Conservation (phyloP, 2,329 filamentous ascomycete genomes). For the Aspergillus eucalypticola region DNA sequence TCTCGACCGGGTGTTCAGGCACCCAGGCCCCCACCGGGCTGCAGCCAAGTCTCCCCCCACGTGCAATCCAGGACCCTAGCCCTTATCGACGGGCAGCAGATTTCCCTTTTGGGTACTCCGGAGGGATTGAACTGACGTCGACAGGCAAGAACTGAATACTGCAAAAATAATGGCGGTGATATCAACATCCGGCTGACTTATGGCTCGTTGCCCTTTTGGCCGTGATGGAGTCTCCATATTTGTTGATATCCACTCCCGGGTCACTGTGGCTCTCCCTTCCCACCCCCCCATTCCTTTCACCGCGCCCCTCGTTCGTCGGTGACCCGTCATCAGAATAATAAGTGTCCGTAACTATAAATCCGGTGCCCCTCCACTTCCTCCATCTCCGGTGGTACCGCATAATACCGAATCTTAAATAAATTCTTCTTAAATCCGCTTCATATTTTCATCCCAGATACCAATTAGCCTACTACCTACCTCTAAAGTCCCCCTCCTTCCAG, state of each 20-base stretch:
- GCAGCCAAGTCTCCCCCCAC: conserved; percentile 9
- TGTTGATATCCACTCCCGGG: not conserved
- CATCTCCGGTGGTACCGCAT: not conserved
- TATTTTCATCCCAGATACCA: not conserved
- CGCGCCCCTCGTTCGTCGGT: not conserved
- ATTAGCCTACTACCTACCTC: not conserved
- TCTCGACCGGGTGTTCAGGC: conserved; percentile 20
- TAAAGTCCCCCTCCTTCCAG: no score
- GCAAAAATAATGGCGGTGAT: conserved; percentile 16
- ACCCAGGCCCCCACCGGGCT: conserved; percentile 11
- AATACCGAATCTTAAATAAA: not conserved
- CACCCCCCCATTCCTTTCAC: not conserved
- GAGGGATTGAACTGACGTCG: conserved; percentile 24
- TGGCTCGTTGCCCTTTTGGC: not conserved
- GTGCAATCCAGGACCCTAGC: conserved; percentile 22
- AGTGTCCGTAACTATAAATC: not conserved
- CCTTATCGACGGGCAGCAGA: conserved; percentile 22
- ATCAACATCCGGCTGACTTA: conserved; percentile 10
- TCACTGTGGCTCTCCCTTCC: no score
- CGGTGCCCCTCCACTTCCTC: conserved; percentile 3
- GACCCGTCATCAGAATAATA: not conserved
- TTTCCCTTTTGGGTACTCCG: conserved; percentile 22
- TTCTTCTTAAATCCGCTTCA: not conserved
- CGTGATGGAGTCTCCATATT: not conserved
- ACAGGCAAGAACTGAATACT: conserved; percentile 7